phyloP scores from a whole-genome alignment of 192 early-diverging fungal species.

The Mortierella antarctica region DNA sequence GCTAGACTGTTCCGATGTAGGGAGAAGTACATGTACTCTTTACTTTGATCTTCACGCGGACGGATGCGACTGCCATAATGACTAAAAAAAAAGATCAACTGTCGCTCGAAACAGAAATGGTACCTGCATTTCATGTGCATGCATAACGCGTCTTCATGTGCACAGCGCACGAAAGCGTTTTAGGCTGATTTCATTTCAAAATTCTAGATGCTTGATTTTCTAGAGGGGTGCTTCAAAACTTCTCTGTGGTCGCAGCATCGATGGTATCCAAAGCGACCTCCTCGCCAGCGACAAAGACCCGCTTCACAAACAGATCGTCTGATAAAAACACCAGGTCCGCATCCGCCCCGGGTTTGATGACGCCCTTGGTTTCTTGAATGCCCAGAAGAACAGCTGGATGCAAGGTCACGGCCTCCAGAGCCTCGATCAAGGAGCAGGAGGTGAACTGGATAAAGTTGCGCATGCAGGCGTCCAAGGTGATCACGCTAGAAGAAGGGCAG shows the following conservation, averaged over 20 bases:
- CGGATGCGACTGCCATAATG: no score
- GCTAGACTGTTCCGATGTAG: no score
- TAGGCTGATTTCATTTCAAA: neutral
- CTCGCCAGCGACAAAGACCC: slow-evolving; percentile 75
- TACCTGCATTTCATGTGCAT: neutral
- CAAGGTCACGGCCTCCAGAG: slow-evolving; percentile 83
- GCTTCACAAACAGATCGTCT: slow-evolving; percentile 69
- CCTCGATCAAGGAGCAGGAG: slow-evolving; percentile 78
- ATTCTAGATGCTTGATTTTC: neutral
- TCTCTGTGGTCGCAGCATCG: slow-evolving; percentile 19
- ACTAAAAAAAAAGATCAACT: no score
- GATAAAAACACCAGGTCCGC: slow-evolving; percentile 82
- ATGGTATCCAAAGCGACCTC: slow-evolving; percentile 58
- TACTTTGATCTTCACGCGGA: no score
- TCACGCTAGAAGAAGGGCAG: slow-evolving; percentile 58
- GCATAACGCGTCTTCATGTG: no score
- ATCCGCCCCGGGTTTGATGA: slow-evolving; percentile 76
- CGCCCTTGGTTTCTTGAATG: slow-evolving; percentile 78
- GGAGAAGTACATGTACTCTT: no score
- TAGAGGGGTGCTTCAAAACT: slow-evolving; percentile 12
- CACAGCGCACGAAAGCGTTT: neutral
- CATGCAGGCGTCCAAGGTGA: slow-evolving; percentile 79
- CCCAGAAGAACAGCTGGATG: slow-evolving; percentile 81
- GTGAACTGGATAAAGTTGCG: slow-evolving; percentile 85
- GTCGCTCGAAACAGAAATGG: neutral